Base-by-base conservation (phyloP, 306 rosid genomes). In the Abrus pulchellus region DNA sequence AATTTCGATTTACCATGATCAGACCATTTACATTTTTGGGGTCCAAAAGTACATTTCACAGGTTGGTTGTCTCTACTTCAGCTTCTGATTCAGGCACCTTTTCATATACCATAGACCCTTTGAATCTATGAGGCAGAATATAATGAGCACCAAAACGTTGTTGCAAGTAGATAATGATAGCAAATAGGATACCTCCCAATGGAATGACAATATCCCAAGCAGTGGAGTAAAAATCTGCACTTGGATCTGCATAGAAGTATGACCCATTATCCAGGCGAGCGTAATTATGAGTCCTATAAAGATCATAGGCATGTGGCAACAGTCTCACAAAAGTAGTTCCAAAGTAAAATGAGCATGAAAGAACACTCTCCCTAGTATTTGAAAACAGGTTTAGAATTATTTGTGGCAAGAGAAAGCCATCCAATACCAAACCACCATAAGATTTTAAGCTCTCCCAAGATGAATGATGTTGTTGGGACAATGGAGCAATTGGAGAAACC, bases 381-480 rank as follows among this genome's bases (percentile, higher is more conserved):
- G 65, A 68, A 36, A 82, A 80, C 79, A 88, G 1, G 85, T 89
- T 91, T 29, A 88, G 77, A 29, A 88, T 60, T 9, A 89, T 86
- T 65, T 91, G 94, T 53, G 97, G 96, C 69, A 93, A 72, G 63
- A 91, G 87, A 83, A 91, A 91, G 2, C 89, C 83, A 57, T 88
- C 92, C 75, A 83, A 67, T 4, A 91, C 82, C 78, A 88, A 81
- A 38, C 85, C 89, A 43, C 80, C 82, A n/a, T 78, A 88, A 45
- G 87, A 82, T 67, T 84, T 87, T 5, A 79, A 71, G 78, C 65
- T 76, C 68, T 80, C 83, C 88, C 88, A 80, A 54, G 85, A 64
- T 66, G 82, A 67, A 79, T 20, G 4, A 5, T 52, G 65, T 52
- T 27, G 77, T 52, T 27, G 77, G 84, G 66, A 53, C 11, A 3